A percentile compares a stretch with the other conserved stretches of the same genome.
Evolutionary conservation across 2,329 filamentous ascomycete species (phyloP).

Genomic region (Colletotrichum tropicale): DNA sequence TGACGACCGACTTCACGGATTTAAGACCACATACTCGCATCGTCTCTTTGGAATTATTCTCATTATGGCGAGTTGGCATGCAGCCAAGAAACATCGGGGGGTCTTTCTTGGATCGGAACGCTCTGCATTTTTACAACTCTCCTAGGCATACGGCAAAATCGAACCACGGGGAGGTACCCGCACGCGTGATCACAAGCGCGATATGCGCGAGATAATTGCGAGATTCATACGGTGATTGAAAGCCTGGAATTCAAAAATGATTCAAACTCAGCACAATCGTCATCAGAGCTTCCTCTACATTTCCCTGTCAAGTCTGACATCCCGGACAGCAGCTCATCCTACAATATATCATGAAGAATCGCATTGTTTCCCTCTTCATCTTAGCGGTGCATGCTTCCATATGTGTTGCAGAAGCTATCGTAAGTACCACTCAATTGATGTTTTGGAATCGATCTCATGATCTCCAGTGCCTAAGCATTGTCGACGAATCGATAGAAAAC

Average conservation of each 20-base stretch:
- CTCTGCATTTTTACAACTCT: neutral
- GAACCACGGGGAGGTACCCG: neutral
- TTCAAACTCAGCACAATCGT: neutral
- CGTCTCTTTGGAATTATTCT: neutral
- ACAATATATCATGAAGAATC: neutral
- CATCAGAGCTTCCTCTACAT: neutral
- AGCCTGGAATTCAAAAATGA: neutral
- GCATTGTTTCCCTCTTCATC: rapidly evolving
- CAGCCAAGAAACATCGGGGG: neutral
- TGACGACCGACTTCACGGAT: neutral
- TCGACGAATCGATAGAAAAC: neutral
- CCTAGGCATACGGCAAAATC: neutral
- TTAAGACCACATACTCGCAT: neutral
- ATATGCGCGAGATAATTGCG: neutral
- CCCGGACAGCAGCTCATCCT: neutral
- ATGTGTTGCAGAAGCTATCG: neutral
- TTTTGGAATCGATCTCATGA: neutral
- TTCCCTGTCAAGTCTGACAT: neutral
- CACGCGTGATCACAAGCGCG: neutral
- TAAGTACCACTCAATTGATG: neutral
- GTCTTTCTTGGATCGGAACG: neutral
- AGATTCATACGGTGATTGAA: neutral
- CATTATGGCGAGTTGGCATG: neutral
- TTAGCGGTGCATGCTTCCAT: neutral
- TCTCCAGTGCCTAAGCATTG: neutral